Evolutionary conservation across 1,139 yeast species (phyloP), one percentile per base, ranked within the genome.

Genomic region (Candida pseudoviswanathii): DNA sequence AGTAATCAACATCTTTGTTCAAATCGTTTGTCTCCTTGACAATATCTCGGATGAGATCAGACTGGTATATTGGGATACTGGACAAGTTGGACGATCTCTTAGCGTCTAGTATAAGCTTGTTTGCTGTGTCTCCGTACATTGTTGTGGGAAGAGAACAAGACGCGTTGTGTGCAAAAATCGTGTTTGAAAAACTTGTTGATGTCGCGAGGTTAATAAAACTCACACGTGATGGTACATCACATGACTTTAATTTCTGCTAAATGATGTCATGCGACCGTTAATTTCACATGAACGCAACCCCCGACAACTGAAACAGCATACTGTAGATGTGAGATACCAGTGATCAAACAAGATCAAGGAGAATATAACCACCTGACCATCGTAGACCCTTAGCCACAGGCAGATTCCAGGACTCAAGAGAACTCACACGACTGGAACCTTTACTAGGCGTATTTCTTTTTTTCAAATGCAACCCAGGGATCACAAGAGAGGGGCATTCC

Each of bases 91-190:
- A 76, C 0, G 96, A 76, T 56, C 99, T 73, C 56, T 91, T 87
- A 10, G 98, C 95, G 54, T 94, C 98, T 39, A 85, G 75, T 2
- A 89, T 78, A 27, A 94, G 80, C 63, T 94, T 94, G 52, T 84
- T 81, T 1, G 95, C 97, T 3, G 81, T 63, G 59, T 92, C 98
- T 32, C 98, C 98, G 61, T 89, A 89, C 99, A 94, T 94, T 27
- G 34, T 41, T 7, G 5, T 5, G 10, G 37, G 21, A 7, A 11
- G 9, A 27, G 10, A 22, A 7, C n/a, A 11, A 40, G 43, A 40
- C 43, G 43, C 43, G 43, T 40, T 27, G 9, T 6, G 16, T 16
- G 16, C 16, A 16, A 16, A 16, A 16, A 16, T 16, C 16, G 16
- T 16, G 16, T 16, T 16, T 16, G 16, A 16, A 16, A 16, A 16